Evolutionary conservation across 2,329 filamentous ascomycete species (phyloP).

Genomic region (Sclerotinia trifoliorum): DNA sequence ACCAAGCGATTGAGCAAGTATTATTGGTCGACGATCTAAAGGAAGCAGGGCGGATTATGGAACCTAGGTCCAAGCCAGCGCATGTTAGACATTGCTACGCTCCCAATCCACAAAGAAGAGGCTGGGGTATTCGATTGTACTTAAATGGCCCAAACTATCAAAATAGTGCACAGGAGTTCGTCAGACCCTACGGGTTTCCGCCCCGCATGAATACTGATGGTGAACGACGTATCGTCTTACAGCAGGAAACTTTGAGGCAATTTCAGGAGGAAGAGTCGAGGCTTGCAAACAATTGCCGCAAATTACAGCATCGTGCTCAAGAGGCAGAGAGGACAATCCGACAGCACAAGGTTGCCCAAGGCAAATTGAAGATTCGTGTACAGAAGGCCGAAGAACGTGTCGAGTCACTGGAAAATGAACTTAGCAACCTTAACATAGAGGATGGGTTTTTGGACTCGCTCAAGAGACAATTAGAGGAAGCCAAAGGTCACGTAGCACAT

Average conservation of each 20-base stretch:
- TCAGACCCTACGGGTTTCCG: constrained; percentile 40
- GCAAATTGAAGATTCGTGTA: constrained; percentile 52
- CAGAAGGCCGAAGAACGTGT: constrained; percentile 62
- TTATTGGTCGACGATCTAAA: constrained; percentile 69
- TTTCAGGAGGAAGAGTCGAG: constrained; percentile 55
- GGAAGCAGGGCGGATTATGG: constrained; percentile 69
- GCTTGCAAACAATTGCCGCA: constrained; percentile 40
- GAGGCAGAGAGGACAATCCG: constrained; percentile 49
- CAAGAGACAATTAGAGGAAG: constrained; percentile 55
- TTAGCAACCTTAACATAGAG: constrained; percentile 66
- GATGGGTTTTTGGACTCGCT: constrained; percentile 64
- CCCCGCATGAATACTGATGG: constrained; percentile 80
- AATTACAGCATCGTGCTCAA: constrained; percentile 48
- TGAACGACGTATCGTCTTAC: constrained; percentile 60
- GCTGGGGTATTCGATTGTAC: constrained; percentile 60
- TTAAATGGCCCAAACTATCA: constrained; percentile 43
- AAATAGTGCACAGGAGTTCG: constrained; percentile 50
- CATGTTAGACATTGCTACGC: constrained; percentile 75
- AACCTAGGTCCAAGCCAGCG: constrained; percentile 54
- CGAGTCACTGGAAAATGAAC: constrained; percentile 52
- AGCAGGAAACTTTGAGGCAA: constrained; percentile 51
- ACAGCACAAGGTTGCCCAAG: constrained; percentile 48
- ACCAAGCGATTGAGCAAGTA: constrained; percentile 77
- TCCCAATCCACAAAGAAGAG: constrained; percentile 59
- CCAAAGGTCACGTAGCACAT: constrained; percentile 46